A percentile compares a stretch with the other conserved stretches of the same genome.
phyloP scores from a whole-genome alignment of 257 asterid genomes.

The Vinca minor region DNA sequence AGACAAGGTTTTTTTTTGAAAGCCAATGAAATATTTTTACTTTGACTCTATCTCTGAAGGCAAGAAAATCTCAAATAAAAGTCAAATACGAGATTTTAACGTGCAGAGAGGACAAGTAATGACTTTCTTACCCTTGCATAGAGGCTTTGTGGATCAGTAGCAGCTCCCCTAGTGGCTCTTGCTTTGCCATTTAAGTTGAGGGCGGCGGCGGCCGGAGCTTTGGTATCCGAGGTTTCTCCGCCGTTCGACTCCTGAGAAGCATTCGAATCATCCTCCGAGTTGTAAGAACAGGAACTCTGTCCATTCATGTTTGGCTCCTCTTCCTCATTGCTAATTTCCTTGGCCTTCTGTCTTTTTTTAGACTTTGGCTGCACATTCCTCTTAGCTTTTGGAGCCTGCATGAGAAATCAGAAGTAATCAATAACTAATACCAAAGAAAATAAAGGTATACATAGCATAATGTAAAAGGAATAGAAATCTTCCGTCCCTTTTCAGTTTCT shows the following conservation, averaged over 20 bases:
- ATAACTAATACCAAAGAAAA: no score
- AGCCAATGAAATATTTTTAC: no score
- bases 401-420: not conserved
- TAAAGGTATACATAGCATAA: not conserved
- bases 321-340: constrained; percentile 30
- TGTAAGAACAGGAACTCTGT: constrained; percentile 36
- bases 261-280: constrained; percentile 44
- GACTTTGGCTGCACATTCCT: constrained; percentile 24
- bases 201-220: constrained; percentile 17
- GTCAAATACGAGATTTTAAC: no score
- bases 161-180: constrained; percentile 56
- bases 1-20: no score
- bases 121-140: constrained; percentile 92
- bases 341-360: constrained; percentile 37
- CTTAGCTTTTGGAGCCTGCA: constrained; percentile 38
- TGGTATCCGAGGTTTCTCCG: no score
- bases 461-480: no score
- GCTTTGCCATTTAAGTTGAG: constrained; percentile 39
- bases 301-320: constrained; percentile 25
- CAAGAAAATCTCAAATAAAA: no score
- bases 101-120: no score
- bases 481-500: no score
- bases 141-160: constrained; percentile 87
- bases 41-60: no score
- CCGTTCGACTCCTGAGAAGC: constrained; percentile 43